Conservation (phyloP, 306 rosid species). For the Pterocarpus macrocarpus region DNA sequence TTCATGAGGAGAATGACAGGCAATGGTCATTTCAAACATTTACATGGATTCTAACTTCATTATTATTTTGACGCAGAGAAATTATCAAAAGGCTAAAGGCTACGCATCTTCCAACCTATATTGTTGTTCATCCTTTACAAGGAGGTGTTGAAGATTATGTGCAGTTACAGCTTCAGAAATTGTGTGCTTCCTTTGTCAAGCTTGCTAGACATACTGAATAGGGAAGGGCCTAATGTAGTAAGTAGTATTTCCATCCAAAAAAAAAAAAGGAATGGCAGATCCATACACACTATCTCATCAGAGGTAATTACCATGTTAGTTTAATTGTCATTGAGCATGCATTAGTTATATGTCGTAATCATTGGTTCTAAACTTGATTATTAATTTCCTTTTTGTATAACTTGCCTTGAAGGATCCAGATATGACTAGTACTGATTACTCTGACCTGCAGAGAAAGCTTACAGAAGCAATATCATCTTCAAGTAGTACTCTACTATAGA, state of each 20-base stretch:
- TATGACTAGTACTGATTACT: slow-evolving; percentile 30
- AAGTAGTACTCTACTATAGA: not conserved
- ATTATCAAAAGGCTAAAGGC: no score
- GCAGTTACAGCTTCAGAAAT: slow-evolving; percentile 47
- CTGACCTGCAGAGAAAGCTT: slow-evolving; percentile 65
- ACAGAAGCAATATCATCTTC: slow-evolving; percentile 49
- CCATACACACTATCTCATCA: slow-evolving; percentile 49
- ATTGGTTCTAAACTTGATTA: slow-evolving; percentile 17
- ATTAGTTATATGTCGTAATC: not conserved
- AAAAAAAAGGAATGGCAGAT: slow-evolving; percentile 35
- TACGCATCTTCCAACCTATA: slow-evolving; percentile 7
- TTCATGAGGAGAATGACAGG: slow-evolving; percentile 26
- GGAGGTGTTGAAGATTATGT: slow-evolving; percentile 63
- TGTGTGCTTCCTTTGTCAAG: slow-evolving; percentile 53
- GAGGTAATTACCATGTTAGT: slow-evolving; percentile 56
- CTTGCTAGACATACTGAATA: slow-evolving; percentile 50
- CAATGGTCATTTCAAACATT: not conserved
- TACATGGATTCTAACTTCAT: no score
- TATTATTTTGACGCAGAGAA: no score
- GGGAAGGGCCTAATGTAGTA: slow-evolving; percentile 59
- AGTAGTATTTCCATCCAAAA: slow-evolving; percentile 52
- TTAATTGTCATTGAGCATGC: not conserved
- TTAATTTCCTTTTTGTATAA: not conserved
- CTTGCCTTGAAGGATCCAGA: slow-evolving; percentile 53
- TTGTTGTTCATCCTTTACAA: slow-evolving; percentile 52